These are phyloP conservation scores for Solanum tarijense DNA, from an alignment of 257 asterid species.

Conservation along the genomic window DNA sequence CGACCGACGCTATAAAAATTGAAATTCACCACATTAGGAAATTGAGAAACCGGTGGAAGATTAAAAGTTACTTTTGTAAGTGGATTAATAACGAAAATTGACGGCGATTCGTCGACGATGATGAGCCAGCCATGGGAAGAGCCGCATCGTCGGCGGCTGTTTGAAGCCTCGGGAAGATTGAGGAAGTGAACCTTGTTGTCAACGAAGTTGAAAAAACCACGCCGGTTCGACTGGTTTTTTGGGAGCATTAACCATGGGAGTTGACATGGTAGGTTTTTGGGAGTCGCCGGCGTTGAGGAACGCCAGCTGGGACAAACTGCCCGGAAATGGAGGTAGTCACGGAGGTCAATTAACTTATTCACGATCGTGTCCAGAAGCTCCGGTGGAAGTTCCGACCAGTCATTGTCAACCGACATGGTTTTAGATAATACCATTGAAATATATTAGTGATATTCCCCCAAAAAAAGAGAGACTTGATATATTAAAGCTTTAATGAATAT, in stretches of 20 bases:
- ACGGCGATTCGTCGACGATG: conserved; percentile 63
- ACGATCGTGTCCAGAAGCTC: conserved; percentile 48
- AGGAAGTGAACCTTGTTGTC: conserved; percentile 30
- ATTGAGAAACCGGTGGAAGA: conserved; percentile 52
- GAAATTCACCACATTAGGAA: conserved; percentile 49
- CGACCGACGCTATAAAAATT: conserved; percentile 49
- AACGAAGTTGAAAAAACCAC: conserved; percentile 40
- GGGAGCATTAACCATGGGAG: conserved; percentile 94
- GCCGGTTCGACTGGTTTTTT: conserved; percentile 25
- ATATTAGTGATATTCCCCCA: not conserved
- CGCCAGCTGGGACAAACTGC: conserved; percentile 53
- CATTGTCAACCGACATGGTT: conserved; percentile 38
- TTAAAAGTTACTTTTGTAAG: conserved; percentile 42
- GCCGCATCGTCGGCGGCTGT: conserved; percentile 58
- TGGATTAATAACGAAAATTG: conserved; percentile 56
- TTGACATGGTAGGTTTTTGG: conserved; percentile 52
- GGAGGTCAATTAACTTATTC: conserved; percentile 20
- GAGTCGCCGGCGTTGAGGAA: conserved; percentile 32
- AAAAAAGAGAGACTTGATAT: not conserved
- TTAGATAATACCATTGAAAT: not conserved
- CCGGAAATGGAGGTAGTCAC: conserved; percentile 65
- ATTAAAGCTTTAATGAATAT: not conserved
- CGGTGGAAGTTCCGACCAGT: conserved; percentile 66
- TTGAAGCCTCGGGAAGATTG: conserved; percentile 52
- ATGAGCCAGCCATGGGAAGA: conserved; percentile 70